phyloP scores from a whole-genome alignment of 2,329 filamentous ascomycete genomes.

The Exophiala viscosa region DNA sequence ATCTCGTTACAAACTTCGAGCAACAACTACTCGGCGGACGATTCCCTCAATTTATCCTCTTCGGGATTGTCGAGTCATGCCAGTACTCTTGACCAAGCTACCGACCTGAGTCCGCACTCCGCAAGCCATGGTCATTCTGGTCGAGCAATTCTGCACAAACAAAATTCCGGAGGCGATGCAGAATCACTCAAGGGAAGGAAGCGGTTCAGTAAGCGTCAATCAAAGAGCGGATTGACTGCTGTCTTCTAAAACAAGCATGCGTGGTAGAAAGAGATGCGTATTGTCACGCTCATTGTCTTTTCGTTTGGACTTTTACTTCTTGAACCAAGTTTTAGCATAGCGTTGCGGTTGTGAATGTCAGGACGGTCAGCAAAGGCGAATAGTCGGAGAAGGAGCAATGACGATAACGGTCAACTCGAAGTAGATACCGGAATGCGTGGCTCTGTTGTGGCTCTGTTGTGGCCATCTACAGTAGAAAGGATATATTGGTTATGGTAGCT shows the following conservation, averaged over 20 bases:
- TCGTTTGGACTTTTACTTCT: constrained; percentile 7
- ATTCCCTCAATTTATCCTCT: constrained; percentile 64
- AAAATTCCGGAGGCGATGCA: constrained; percentile 42
- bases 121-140: constrained; percentile 36
- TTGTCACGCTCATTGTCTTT: not conserved
- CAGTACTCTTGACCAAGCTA: constrained; percentile 42
- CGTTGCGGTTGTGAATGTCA: constrained; percentile 11
- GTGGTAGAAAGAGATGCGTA: not conserved
- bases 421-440: too few species aligned
- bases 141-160: constrained; percentile 44
- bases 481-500: constrained; percentile 4
- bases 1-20: constrained; percentile 60
- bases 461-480: constrained; percentile 19
- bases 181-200: constrained; percentile 59
- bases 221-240: constrained; percentile 87
- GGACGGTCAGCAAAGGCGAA: constrained; percentile 14
- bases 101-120: constrained; percentile 34
- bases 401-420: too few species aligned
- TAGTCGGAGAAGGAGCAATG: constrained; percentile 1
- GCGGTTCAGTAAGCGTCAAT: constrained; percentile 85
- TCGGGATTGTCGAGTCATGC: constrained; percentile 67
- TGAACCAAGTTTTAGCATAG: constrained; percentile 19
- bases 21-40: constrained; percentile 64
- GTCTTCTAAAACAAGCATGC: constrained; percentile 59
- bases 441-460: not conserved